Evolutionary conservation across 345 rosid species (phyloP).

Genomic region (Cardiospermum halicacabum): DNA sequence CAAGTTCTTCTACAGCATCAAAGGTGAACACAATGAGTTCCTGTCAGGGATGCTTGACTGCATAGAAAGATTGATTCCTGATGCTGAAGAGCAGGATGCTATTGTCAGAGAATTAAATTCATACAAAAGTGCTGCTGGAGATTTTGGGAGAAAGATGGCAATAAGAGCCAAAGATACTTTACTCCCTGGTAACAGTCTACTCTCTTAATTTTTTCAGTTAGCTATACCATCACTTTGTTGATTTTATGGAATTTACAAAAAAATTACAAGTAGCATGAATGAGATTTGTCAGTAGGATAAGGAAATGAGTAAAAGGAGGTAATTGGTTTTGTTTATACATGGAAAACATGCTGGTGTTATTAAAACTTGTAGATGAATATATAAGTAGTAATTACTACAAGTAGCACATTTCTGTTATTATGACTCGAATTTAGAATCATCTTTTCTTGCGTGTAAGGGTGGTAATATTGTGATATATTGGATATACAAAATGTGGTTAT

Average conservation of each 20-base stretch:
- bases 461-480: neutral
- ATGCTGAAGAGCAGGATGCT: conserved; percentile 61
- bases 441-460: neutral
- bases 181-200: conserved; percentile 55
- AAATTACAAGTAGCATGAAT: neutral
- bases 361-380: neutral
- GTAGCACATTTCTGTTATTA: neutral
- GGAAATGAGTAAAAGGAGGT: neutral
- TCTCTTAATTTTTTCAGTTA: conserved; percentile 11
- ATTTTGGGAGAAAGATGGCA: conserved; percentile 90
- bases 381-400: neutral
- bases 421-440: neutral
- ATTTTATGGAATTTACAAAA: neutral
- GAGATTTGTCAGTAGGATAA: neutral
- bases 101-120: conserved; percentile 59
- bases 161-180: conserved; percentile 74
- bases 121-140: conserved; percentile 76
- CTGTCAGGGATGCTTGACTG: conserved; percentile 73
- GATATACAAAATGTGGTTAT: neutral
- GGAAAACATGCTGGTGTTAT: neutral
- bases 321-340: neutral
- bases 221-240: neutral
- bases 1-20: conserved; percentile 68
- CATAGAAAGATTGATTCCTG: conserved; percentile 79
- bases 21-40: conserved; percentile 65